Evolutionary conservation across 2,329 filamentous ascomycete species (phyloP), one percentile per base, ranked within the genome.

Genomic region (Monilinia fructigena): DNA sequence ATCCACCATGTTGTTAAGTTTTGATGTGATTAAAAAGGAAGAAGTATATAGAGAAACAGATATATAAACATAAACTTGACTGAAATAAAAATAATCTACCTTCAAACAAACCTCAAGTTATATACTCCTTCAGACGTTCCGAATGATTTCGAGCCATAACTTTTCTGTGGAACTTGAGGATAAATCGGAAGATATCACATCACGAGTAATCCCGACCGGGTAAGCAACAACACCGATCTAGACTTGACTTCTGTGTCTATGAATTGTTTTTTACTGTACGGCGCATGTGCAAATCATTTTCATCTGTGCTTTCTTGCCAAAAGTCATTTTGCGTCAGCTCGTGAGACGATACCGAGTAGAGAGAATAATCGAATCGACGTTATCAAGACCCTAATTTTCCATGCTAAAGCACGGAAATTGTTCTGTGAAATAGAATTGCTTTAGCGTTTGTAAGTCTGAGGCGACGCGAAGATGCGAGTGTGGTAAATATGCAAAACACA

Each of bases 1-100:
- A 35, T 55, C 56, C 67, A 68, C 55, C 67, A 69, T 71, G 4
- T 68, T 68, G 59, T 68, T n/a, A 20, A 50, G 8, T 40, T 50
- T 50, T 50, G 28, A 50, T 50, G 11, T 40, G 26, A 35, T 42
- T 10, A 14, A 40, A 11, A 14, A 3, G 12, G 12, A 60, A 60
- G 20, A 12, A 50, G 45, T 50, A 14, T 50, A 8, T 8, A 56
- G 54, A 40, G 42, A 55, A 7, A 60, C n/a, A 12, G 18, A 50
- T 14, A 2, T 50, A 60, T 26, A 7, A 23, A 38, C 4, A 60
- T 26, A 7, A 23, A 38, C 4, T 50, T 50, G 28, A 48, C 14
- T 20, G 20, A 26, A 38, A 38, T 2, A 12, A 11, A 60, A 26
- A 35, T 2, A 11, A 23, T 23, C 18, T 38, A 16, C 12, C 11